A percentile compares a stretch with the other conserved stretches of the same genome.
Evolutionary conservation across 352 stramenopile genomes (phyloP).

Genomic region (Globisporangium camurandrum): DNA sequence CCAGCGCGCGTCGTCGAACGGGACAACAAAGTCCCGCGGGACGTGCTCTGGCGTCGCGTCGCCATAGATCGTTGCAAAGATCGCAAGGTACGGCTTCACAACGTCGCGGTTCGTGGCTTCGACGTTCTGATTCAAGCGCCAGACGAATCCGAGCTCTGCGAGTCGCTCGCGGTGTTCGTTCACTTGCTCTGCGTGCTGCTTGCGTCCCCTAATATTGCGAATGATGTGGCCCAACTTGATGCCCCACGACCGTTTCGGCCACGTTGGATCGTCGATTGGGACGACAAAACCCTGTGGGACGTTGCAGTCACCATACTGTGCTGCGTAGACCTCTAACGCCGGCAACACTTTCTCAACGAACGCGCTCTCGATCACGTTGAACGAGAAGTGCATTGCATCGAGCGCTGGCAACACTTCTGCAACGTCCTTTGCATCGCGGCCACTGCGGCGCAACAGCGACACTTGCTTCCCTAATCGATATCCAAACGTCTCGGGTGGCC

Average conservation of each 20-base stretch:
- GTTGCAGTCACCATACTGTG: slow-evolving; percentile 80
- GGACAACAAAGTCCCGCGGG: slow-evolving; percentile 61
- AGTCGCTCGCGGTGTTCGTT: slow-evolving; percentile 70
- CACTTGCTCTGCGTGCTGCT: slow-evolving; percentile 86
- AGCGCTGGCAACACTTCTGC: slow-evolving; percentile 45
- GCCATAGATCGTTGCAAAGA: slow-evolving; percentile 83
- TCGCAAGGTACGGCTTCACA: slow-evolving; percentile 39
- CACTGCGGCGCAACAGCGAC: slow-evolving; percentile 39
- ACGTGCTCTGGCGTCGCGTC: slow-evolving; percentile 54
- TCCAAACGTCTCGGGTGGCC: slow-evolving; percentile 75
- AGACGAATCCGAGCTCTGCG: slow-evolving; percentile 88
- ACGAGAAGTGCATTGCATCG: slow-evolving; percentile 58
- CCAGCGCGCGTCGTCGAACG: slow-evolving; percentile 68
- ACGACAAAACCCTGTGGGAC: slow-evolving; percentile 89
- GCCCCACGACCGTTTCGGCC: slow-evolving; percentile 75
- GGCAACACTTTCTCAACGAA: slow-evolving; percentile 51
- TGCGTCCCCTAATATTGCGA: slow-evolving; percentile 81
- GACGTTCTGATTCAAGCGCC: slow-evolving; percentile 64
- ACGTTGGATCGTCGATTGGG: slow-evolving; percentile 55
- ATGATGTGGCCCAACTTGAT: slow-evolving; percentile 86
- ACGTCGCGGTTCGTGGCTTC: slow-evolving; percentile 42
- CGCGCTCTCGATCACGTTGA: slow-evolving; percentile 51
- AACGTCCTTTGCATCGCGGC: slow-evolving; percentile 31
- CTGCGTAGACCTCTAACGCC: slow-evolving; percentile 80
- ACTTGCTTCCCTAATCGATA: slow-evolving; percentile 86